These are phyloP conservation scores for Rosellinia necatrix DNA, from an alignment of 2,329 filamentous ascomycete species.

Conservation along the genomic window DNA sequence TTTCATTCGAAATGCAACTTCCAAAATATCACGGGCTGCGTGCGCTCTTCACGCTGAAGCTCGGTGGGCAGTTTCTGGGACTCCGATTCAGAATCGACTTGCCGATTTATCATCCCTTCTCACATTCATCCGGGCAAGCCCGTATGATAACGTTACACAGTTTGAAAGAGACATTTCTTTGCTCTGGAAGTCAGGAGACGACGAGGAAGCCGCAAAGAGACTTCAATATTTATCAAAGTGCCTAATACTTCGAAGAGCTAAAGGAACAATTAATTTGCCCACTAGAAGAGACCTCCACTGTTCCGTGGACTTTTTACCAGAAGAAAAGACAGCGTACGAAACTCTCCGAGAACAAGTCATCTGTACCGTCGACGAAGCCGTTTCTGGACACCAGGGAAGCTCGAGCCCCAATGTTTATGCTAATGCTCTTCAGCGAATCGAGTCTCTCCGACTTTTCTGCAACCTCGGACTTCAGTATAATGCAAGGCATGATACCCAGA, in stretches of 20 bases:
- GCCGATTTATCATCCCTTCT: slow-evolving; percentile 49
- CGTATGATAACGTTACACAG: slow-evolving; percentile 44
- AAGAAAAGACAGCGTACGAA: neutral
- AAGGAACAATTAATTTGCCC: slow-evolving; percentile 47
- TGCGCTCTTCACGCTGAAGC: slow-evolving; percentile 43
- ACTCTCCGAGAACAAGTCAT: neutral
- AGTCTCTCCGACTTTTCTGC: slow-evolving; percentile 51
- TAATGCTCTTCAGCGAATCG: slow-evolving; percentile 51
- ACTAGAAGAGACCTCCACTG: slow-evolving; percentile 24
- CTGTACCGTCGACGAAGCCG: slow-evolving; percentile 41
- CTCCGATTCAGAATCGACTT: slow-evolving; percentile 53
- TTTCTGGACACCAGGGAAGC: slow-evolving; percentile 28
- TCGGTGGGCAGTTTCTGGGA: slow-evolving; percentile 55
- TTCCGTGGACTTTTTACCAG: neutral
- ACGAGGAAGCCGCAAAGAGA: slow-evolving; percentile 44
- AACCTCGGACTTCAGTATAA: slow-evolving; percentile 50
- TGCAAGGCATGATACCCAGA: slow-evolving; percentile 32
- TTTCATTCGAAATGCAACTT: slow-evolving; percentile 44
- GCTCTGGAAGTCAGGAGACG: slow-evolving; percentile 46
- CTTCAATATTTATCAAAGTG: slow-evolving; percentile 46
- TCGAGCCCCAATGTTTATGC: slow-evolving; percentile 37
- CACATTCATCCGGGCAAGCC: slow-evolving; percentile 48
- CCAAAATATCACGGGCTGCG: slow-evolving; percentile 44
- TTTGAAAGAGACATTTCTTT: slow-evolving; percentile 47
- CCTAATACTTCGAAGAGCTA: slow-evolving; percentile 47